A percentile compares a stretch with the other conserved stretches of the same genome.
phyloP scores from a whole-genome alignment of 495 filamentous ascomycete genomes.

The Apiosordaria backusii region DNA sequence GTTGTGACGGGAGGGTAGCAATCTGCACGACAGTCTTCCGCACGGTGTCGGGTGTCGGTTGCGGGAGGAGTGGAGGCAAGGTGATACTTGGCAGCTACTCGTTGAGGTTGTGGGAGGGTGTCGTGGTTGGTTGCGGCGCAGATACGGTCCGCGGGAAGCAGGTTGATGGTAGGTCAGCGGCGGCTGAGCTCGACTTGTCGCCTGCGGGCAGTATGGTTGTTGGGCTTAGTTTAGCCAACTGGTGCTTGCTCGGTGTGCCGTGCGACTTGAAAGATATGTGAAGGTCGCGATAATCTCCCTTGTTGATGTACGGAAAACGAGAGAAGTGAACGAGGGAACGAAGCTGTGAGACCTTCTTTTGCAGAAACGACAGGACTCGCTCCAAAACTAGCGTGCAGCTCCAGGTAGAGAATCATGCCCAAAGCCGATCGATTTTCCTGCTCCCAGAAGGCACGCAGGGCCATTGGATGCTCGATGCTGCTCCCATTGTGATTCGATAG shows the following conservation, averaged over 20 bases:
- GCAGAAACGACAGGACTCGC: not conserved
- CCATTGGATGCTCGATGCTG: not conserved
- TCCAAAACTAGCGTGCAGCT: not conserved
- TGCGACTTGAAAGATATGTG: not conserved
- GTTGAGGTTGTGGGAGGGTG: not conserved
- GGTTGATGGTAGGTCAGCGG: not conserved
- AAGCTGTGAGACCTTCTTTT: not conserved
- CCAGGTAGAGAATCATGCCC: not conserved
- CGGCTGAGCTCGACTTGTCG: not conserved
- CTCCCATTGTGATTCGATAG: not conserved
- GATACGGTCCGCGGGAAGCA: not conserved
- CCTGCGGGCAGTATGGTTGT: not conserved
- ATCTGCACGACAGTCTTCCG: slow-evolving; percentile 3
- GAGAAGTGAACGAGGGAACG: not conserved
- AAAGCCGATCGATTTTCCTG: not conserved
- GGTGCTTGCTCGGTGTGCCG: not conserved
- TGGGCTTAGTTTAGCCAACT: not conserved
- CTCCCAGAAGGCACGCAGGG: not conserved
- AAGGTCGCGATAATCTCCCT: not conserved
- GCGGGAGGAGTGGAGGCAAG: not conserved
- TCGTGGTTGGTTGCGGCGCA: slow-evolving; percentile 8
- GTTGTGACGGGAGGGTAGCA: not conserved
- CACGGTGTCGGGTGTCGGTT: slow-evolving; percentile 12
- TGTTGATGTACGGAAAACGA: not conserved
- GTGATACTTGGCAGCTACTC: not conserved